Conservation (phyloP, 2,329 filamentous ascomycete genomes). For the Grosmannia penicillata region DNA sequence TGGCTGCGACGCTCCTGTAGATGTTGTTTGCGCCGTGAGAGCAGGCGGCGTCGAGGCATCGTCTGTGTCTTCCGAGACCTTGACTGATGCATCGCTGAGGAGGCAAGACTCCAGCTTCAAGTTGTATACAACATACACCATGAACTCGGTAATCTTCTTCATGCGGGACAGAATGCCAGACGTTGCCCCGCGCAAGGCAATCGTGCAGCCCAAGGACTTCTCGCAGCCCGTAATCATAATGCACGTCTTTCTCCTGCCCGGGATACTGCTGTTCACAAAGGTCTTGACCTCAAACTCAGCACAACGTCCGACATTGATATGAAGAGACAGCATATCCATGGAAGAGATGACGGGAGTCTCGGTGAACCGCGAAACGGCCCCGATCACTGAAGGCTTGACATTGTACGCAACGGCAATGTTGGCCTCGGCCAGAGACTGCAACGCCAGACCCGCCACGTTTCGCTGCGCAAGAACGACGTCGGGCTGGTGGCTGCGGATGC, state of each 20-base stretch:
- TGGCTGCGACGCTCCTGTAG: conserved; percentile 5
- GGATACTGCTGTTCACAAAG: conserved; percentile 64
- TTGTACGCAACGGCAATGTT: conserved; percentile 92
- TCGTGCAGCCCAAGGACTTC: conserved; percentile 84
- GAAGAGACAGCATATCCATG: conserved; percentile 75
- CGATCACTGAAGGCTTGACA: conserved; percentile 89
- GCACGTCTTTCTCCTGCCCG: conserved; percentile 77
- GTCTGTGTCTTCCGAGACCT: conserved; percentile 53
- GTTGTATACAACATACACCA: conserved; percentile 98
- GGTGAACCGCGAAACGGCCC: conserved; percentile 84
- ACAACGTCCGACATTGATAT: conserved; percentile 64
- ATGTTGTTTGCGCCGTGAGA: conserved; percentile 17
- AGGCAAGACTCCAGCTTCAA: conserved; percentile 89
- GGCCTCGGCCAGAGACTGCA: conserved; percentile 76
- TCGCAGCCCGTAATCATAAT: conserved; percentile 87
- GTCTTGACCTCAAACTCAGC: conserved; percentile 91
- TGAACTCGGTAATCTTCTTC: conserved; percentile 92
- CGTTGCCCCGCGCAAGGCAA: conserved; percentile 72
- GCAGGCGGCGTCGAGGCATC: conserved; percentile 24
- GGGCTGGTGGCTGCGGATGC: conserved; percentile 74
- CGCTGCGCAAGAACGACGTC: conserved; percentile 85
- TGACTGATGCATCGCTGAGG: conserved; percentile 82
- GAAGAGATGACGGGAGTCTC: conserved; percentile 89
- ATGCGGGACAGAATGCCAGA: conserved; percentile 58
- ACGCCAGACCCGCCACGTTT: conserved; percentile 77